Evolutionary conservation across 176 grass and related monocot genomes (phyloP), one percentile per base, ranked within the genome.

Genomic region (Pontederia paniculata): DNA sequence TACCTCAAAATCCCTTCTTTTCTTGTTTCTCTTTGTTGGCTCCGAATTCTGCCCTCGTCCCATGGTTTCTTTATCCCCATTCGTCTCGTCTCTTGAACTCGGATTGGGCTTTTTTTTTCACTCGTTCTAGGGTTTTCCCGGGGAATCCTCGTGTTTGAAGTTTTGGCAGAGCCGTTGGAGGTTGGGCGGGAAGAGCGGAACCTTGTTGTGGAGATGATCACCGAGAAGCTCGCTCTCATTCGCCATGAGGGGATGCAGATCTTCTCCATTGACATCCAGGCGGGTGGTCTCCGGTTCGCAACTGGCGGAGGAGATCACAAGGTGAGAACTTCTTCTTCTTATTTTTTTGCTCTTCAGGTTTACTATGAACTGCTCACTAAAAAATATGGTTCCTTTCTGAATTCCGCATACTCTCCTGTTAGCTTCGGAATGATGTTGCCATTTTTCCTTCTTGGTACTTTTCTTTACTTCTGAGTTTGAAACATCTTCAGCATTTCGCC

Each of bases 261-360:
- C 77, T 98, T 98, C 93, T 98, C 86, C 50, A 88, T 98, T 80
- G 93, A 98, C 45, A 84, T 98, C 75, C 93, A 98, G 68, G 83
- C 86, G 7, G 80, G 80, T 12, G 86, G 80, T 49, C 65, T 80
- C 57, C 73, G 86, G 58, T 98, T 91, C 46, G 86, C 86, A 44
- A 98, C 93, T 55, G 93, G 93, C 43, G 93, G 93, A 23, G 86
- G 93, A 54, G 93, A 98, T 78, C 93, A 98, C 63, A 96, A 96
- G 85, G 90, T 75, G 9, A 74, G 15, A 23, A 31, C 42, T 66
- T 48, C 60, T 52, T 45, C 54, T 13, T n/a, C n/a, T n/a, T n/a
- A n/a, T n/a, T n/a, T n/a, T n/a, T n/a, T n/a, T n/a, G n/a, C n/a
- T n/a, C n/a, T n/a, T n/a, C n/a, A n/a, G n/a, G n/a, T n/a, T n/a